These are phyloP conservation scores for Hibiscus mutabilis DNA, from an alignment of 345 rosid genomes.

Conservation along the genomic window DNA sequence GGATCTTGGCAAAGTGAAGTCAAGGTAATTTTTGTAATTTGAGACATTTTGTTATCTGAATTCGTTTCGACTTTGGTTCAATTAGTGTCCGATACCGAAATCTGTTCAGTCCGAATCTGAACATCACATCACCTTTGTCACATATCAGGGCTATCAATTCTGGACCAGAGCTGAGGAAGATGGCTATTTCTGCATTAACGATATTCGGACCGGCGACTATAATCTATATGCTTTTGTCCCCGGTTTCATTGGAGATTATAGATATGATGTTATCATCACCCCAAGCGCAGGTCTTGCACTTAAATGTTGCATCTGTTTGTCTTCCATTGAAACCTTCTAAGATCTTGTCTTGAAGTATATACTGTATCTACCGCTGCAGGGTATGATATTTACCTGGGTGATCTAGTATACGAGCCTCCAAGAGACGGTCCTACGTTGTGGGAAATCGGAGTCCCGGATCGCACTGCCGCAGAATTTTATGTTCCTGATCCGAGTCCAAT, in stretches of 20 bases:
- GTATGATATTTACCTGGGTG: constrained; percentile 36
- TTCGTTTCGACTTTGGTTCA: too few species aligned
- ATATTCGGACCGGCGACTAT: constrained; percentile 48
- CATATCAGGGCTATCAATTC: constrained; percentile 74
- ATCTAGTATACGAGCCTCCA: constrained; percentile 70
- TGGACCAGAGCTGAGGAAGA: constrained; percentile 57
- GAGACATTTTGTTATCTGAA: too few species aligned
- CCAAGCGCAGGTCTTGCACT: constrained; percentile 43
- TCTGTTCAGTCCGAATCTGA: too few species aligned
- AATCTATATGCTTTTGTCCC: constrained; percentile 67
- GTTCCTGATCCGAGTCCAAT: constrained; percentile 68
- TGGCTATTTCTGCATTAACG: constrained; percentile 50
- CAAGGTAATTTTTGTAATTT: constrained; percentile 39
- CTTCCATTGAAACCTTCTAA: neutral
- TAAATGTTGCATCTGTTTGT: neutral
- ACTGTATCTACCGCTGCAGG: constrained; percentile 23
- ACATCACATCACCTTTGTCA: neutral
- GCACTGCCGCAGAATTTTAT: constrained; percentile 78
- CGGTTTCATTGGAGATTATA: constrained; percentile 82
- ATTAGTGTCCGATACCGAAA: too few species aligned
- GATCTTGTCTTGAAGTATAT: neutral
- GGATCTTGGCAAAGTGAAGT: constrained; percentile 94
- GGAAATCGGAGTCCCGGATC: constrained; percentile 91
- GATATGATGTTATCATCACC: constrained; percentile 31
- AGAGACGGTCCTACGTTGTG: constrained; percentile 78